Evolutionary conservation across 352 stramenopile species (phyloP), one percentile per base, ranked within the genome.

Genomic region (Pythium folliculosum): DNA sequence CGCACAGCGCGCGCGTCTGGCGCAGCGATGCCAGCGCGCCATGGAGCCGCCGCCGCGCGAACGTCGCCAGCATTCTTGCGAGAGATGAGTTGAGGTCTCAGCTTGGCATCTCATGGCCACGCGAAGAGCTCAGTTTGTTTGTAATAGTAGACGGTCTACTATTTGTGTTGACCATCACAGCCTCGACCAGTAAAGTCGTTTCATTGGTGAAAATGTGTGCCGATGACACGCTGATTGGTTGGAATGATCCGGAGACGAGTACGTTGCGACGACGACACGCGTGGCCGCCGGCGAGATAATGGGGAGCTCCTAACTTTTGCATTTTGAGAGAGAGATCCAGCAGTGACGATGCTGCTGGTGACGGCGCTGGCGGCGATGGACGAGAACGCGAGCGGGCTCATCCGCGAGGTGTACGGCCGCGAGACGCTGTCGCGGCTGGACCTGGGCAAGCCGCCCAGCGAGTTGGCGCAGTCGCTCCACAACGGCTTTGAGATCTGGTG

Each of bases 401-500:
- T 84, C 59, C 77, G 76, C 70, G 81, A 87, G 61, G 75, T 72
- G 32, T 74, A 86, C 54, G 80, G 77, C 27, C 76, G 81, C 47
- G 72, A 86, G 68, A 90, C 84, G 63, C 75, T 89, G 48, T 80
- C 82, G 32, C 66, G 77, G 32, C 54, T 87, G 47, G 82, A 79
- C 27, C 27, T 72, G 16, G 68, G 67, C 43, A 50, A 67, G 17
- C 19, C 69, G 40, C 32, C 67, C 19, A 74, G 67, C 62, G 70
- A 67, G 40, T 93, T 58, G 81, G 53, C 62, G 60, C 70, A 79
- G 40, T 78, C 72, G 44, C 81, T 93, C 63, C 79, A 93, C 77
- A 93, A 93, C 63, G 85, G 85, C 72, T 93, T 93, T 53, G 85
- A 93, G 72, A 89, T 93, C 70, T 93, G 85, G 85, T 93, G 85